Conservation (phyloP, 2,329 filamentous ascomycete species). For the Corniculantispora saksenae region DNA sequence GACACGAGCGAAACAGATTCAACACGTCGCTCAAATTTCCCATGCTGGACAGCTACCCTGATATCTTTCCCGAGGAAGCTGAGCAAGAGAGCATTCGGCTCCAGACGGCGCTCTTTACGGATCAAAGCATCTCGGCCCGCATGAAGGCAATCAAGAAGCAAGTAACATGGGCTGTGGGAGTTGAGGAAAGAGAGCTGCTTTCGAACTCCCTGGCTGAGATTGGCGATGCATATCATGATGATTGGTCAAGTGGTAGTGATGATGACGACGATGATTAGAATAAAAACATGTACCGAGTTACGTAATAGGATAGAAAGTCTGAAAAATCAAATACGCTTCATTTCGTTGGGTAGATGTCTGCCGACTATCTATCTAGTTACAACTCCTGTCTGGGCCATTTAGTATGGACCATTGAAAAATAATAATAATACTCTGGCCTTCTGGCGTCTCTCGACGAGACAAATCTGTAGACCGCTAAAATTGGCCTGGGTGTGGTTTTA, state of each 20-base stretch:
- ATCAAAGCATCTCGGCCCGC: constrained; percentile 68
- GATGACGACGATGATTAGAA: constrained; percentile 51
- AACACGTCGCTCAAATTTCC: constrained; percentile 66
- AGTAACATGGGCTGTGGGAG: constrained; percentile 60
- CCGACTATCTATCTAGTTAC: constrained; percentile 18
- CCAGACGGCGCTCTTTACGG: constrained; percentile 68
- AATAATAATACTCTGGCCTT: background rate
- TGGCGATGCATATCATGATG: constrained; percentile 84
- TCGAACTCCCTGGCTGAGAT: constrained; percentile 79
- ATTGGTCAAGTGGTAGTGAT: constrained; percentile 79
- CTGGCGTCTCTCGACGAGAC: background rate
- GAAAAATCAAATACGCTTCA: constrained; percentile 14
- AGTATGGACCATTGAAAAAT: background rate
- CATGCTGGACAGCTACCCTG: constrained; percentile 79
- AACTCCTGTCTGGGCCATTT: constrained; percentile 3
- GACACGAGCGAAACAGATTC: constrained; percentile 36
- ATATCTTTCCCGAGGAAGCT: constrained; percentile 60
- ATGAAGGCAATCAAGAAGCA: constrained; percentile 67
- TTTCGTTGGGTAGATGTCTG: constrained; percentile 9
- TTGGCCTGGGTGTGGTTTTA: constrained; percentile 4
- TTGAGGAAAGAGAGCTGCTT: constrained; percentile 84
- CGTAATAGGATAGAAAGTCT: background rate
- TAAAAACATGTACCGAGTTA: background rate
- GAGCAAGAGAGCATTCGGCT: constrained; percentile 40
- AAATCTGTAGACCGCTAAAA: background rate